Evolutionary conservation across 2,329 filamentous ascomycete species (phyloP), one percentile per base, ranked within the genome.

Genomic region (Pseudopithomyces maydicus): DNA sequence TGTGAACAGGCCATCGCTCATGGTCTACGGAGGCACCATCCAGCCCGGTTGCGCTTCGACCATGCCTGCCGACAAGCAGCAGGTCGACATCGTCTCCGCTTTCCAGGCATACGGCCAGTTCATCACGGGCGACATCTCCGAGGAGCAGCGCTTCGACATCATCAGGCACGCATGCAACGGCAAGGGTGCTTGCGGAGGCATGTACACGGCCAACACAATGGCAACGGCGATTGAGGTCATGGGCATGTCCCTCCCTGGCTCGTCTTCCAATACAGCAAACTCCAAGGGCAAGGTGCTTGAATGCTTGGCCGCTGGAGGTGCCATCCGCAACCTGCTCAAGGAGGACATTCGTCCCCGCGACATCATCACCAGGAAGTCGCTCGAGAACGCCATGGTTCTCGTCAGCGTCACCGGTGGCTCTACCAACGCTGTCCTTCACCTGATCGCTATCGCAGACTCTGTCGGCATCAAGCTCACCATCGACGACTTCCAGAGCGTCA

Each of bases 81-180:
- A 88, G 56, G 91, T 97, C 67, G 94, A 99, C 75, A 96, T 99
- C 52, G 90, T 99, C 58, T 97, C 92, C 48, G 95, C 95, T 42
- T 99, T 99, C 86, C 95, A 99, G 80, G 90, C 94, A 5, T 98
- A 98, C 73, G 95, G 95, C 23, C 91, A 97, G 76, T 98, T 93
- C 80, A 88, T 99, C 68, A 86, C 90, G 12, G 94, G 94, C 42
- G 87, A 97, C 71, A 97, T 98, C 77, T 90, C 84, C 63, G 95
- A 99, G 79, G 88, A 95, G 71, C 84, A 94, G 79, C 89, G 95
- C 51, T 96, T 92, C 76, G 95, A 98, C 78, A 94, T 98, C 71
- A 97, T 97, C 76, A 87, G 92, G 60, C 83, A 98, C 73, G 93
- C 95, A 42, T 97, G 93, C 77, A 91, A 91, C 22, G 91, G 91